A percentile compares a stretch with the other conserved stretches of the same genome.
phyloP scores from a whole-genome alignment of 805 yeast genomes.

The Huiozyma sinensis region DNA sequence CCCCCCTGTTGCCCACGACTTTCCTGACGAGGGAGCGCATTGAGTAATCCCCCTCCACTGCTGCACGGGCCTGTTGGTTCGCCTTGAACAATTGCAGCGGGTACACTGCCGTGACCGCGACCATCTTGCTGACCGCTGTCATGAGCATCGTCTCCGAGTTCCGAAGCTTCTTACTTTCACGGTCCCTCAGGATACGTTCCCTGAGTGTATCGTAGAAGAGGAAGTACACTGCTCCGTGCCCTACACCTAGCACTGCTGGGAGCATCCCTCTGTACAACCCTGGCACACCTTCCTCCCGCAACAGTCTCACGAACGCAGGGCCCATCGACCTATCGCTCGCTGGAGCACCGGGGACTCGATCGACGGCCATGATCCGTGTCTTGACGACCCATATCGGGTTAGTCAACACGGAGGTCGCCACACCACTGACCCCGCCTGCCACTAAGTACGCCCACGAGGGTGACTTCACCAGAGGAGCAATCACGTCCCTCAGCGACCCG shows the following conservation, averaged over 20 bases:
- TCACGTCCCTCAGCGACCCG: constrained; percentile 43
- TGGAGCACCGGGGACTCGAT: too few relatives aligned
- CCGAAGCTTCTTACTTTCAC: constrained; percentile 25
- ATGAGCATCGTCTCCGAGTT: constrained; percentile 52
- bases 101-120: constrained; percentile 59
- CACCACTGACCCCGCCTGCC: constrained; percentile 63
- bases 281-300: constrained; percentile 42
- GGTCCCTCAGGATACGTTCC: constrained; percentile 13
- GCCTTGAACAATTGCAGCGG: constrained; percentile 79
- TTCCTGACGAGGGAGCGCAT: constrained; percentile 27
- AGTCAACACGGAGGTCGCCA: constrained; percentile 62
- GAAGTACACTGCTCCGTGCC: constrained; percentile 84
- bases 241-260: constrained; percentile 71
- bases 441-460: constrained; percentile 36
- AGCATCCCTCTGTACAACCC: constrained; percentile 66
- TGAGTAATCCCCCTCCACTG: constrained; percentile 15
- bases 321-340: constrained; percentile 32
- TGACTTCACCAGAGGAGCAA: neutral
- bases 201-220: constrained; percentile 76
- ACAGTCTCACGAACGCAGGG: constrained; percentile 44
- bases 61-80: constrained; percentile 49
- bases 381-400: constrained; percentile 95
- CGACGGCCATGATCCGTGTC: constrained; percentile 62
- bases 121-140: constrained; percentile 57
- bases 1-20: constrained; percentile 43